Evolutionary conservation across 108 stramenopile species (phyloP).

Genomic region (Seminavis robusta): DNA sequence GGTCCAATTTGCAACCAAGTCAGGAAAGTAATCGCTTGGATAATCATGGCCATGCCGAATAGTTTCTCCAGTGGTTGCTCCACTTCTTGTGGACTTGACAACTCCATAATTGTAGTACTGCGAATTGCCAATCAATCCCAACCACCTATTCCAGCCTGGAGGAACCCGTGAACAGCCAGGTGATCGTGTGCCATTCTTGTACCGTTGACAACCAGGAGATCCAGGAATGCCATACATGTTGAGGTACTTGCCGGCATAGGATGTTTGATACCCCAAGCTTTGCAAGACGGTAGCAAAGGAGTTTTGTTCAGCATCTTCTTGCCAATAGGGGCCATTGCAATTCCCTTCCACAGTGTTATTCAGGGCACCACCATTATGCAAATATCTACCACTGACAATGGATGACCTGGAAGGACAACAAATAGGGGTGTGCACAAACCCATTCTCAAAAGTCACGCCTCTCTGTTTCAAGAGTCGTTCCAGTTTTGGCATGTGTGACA

Average conservation of each 20-base stretch:
- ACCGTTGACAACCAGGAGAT: not conserved
- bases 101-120: conserved; percentile 13
- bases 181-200: not conserved
- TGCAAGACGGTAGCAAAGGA: conserved; percentile 15
- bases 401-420: conserved; percentile 1
- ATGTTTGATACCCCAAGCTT: conserved; percentile 22
- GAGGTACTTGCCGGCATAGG: conserved; percentile 20
- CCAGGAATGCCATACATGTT: conserved; percentile 6
- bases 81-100: conserved; percentile 2
- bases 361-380: not conserved
- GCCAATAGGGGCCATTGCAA: conserved; percentile 3
- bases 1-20: conserved; percentile 8
- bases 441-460: conserved; percentile 28
- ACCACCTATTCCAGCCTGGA: conserved; percentile 20
- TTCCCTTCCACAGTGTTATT: conserved; percentile 1
- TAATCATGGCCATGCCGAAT: conserved; percentile 4
- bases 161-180: conserved; percentile 13
- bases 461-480: conserved; percentile 4
- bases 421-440: conserved; percentile 33
- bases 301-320: conserved; percentile 7
- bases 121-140: conserved; percentile 15
- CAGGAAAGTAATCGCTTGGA: conserved; percentile 17
- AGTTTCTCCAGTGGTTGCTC: not conserved
- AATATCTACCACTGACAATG: not conserved
- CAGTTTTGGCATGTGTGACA: conserved; percentile 32